Evolutionary conservation across 768 basidiomycete genomes (phyloP).

Genomic region (Serendipita sp.): DNA sequence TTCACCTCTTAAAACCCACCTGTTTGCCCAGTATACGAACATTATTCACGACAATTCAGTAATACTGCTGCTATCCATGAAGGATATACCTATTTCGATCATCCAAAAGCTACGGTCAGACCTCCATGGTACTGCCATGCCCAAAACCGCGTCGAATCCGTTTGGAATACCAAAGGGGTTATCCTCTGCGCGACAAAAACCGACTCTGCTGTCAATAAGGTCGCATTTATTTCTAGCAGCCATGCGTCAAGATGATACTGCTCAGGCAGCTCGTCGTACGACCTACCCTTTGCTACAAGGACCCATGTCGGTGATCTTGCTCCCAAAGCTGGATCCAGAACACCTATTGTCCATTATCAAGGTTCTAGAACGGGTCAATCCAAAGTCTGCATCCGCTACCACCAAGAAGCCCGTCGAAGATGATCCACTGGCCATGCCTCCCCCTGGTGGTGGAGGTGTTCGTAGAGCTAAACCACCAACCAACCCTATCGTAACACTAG

Average conservation of each 20-base stretch:
- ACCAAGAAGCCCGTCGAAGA: constrained; percentile 41
- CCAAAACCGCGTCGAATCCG: background rate
- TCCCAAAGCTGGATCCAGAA: constrained; percentile 57
- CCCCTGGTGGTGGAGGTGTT: constrained; percentile 47
- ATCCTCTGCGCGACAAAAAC: background rate
- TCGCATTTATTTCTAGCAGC: background rate
- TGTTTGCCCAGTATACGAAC: background rate
- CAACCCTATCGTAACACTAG: constrained; percentile 51
- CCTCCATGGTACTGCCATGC: background rate
- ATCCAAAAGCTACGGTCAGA: background rate
- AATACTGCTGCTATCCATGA: background rate
- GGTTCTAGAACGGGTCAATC: constrained; percentile 49
- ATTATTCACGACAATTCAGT: background rate
- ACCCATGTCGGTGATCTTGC: constrained; percentile 30
- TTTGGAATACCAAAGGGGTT: constrained; percentile 1
- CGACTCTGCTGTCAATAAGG: background rate
- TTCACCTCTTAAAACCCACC: background rate
- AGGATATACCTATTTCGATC: background rate
- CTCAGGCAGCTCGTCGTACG: background rate
- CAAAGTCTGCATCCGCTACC: constrained; percentile 36
- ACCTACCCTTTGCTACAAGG: background rate
- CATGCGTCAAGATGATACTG: background rate
- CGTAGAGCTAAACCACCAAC: constrained; percentile 26
- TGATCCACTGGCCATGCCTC: constrained; percentile 45
- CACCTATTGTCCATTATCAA: constrained; percentile 52